Conservation (phyloP, 1,284 basidiomycete species). For the Rhodotorula sp. region DNA sequence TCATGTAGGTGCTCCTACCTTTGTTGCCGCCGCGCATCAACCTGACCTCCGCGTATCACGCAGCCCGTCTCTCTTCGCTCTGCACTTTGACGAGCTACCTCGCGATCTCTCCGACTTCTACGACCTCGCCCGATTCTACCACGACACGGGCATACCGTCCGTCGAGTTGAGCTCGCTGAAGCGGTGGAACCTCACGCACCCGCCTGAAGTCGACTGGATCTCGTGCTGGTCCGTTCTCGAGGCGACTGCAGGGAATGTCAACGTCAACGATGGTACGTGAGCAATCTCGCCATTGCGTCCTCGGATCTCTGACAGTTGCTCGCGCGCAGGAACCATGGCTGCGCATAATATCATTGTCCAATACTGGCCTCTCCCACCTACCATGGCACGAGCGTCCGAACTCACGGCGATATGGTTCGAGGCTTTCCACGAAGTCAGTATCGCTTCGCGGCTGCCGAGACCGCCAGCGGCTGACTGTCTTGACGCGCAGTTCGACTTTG, state of each 20-base stretch:
- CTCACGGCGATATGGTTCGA: constrained; percentile 17
- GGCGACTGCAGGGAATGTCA: constrained; percentile 7
- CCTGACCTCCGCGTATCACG: neutral
- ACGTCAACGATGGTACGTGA: constrained; percentile 30
- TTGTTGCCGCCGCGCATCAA: too few species aligned
- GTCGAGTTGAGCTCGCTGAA: constrained; percentile 21
- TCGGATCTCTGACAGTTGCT: too few species aligned
- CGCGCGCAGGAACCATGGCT: constrained; percentile 12
- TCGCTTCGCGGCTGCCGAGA: too few species aligned
- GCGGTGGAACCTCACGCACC: constrained; percentile 12
- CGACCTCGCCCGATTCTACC: constrained; percentile 30
- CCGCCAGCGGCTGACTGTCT: neutral
- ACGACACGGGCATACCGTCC: constrained; percentile 13
- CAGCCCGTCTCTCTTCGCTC: constrained; percentile 26
- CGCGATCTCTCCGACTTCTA: constrained; percentile 25
- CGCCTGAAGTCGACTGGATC: constrained; percentile 15
- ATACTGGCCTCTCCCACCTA: constrained; percentile 17
- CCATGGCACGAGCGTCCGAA: neutral
- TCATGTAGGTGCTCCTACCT: constrained; percentile 11
- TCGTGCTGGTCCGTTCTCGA: constrained; percentile 33
- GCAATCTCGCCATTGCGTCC: too few species aligned
- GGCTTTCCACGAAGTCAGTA: constrained; percentile 7
- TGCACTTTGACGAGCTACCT: constrained; percentile 21
- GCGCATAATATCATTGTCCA: constrained; percentile 25
- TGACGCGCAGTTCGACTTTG: constrained; percentile 21